Conservation (phyloP, 768 basidiomycete genomes). For the Coprinopsis sp. region DNA sequence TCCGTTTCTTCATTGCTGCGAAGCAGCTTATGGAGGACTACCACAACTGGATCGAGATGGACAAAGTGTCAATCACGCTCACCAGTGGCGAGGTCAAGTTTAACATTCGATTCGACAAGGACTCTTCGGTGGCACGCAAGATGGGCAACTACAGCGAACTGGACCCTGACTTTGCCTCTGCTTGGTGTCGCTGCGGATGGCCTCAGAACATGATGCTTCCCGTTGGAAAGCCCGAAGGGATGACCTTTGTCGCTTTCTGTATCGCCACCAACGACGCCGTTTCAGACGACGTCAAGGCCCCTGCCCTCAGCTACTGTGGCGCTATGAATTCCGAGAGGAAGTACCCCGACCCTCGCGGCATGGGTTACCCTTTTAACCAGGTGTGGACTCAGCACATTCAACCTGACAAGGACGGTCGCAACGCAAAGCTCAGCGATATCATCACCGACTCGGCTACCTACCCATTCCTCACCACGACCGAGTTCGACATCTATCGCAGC, state of each 20-base stretch:
- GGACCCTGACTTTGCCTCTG: neutral
- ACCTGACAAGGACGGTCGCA: neutral
- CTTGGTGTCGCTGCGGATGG: neutral
- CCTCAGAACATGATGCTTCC: slow-evolving; percentile 1
- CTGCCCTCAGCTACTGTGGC: neutral
- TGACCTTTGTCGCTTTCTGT: neutral
- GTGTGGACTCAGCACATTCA: neutral
- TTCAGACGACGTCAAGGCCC: neutral
- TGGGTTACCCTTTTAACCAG: neutral
- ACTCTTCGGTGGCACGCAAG: neutral
- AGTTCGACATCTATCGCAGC: neutral
- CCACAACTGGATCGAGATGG: slow-evolving; percentile 2
- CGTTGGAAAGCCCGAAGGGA: neutral
- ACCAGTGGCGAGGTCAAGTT: neutral
- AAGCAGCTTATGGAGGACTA: neutral
- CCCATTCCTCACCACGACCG: neutral
- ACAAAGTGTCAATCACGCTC: neutral
- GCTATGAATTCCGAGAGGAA: neutral
- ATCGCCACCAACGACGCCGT: neutral
- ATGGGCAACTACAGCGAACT: slow-evolving; percentile 1
- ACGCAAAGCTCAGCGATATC: neutral
- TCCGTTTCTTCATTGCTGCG: neutral
- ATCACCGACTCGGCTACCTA: neutral
- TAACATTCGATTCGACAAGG: neutral
- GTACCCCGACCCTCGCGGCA: neutral